Percentiles rank a stretch among this genome's conserved stretches.
Conservation (phyloP, 208 protist species). For the Crithidia brevicula region DNA sequence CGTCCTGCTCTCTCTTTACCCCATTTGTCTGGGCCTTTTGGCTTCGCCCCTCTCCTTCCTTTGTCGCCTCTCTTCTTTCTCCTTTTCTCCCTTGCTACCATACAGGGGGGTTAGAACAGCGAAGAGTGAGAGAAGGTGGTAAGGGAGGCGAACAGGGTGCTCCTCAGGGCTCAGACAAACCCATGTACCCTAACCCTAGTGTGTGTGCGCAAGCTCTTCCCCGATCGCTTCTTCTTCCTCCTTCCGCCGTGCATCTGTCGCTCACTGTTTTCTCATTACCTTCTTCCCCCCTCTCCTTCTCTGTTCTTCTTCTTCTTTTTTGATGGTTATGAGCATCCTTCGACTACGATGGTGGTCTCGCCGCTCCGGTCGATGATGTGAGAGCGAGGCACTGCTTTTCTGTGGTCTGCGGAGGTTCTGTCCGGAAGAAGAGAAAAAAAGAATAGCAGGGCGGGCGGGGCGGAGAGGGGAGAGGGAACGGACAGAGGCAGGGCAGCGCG, state of each 20-base stretch:
- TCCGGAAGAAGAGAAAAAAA: too few species aligned
- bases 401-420: too few species aligned
- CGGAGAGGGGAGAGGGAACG: too few species aligned
- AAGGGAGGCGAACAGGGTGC: too few species aligned
- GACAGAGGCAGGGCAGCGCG: too few species aligned
- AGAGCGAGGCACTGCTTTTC: too few species aligned
- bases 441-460: too few species aligned
- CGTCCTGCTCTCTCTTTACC: too few species aligned
- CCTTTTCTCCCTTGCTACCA: not conserved
- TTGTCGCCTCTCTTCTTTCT: not conserved
- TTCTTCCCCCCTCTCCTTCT: not conserved
- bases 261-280: not conserved
- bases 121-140: not conserved
- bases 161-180: not conserved
- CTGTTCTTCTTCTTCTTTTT: not conserved
- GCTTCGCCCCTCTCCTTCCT: not conserved
- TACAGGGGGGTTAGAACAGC: too few species aligned
- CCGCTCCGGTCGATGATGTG: too few species aligned
- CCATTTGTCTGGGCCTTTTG: too few species aligned
- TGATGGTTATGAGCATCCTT: not conserved
- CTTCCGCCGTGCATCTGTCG: not conserved
- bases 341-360: too few species aligned
- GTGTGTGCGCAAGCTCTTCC: constrained; percentile 6
- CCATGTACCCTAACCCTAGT: constrained; percentile 44
- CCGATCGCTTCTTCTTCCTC: constrained; percentile 4